Evolutionary conservation across 805 yeast species (phyloP), one percentile per base, ranked within the genome.

Genomic region (Debaryomyces prosopidis): DNA sequence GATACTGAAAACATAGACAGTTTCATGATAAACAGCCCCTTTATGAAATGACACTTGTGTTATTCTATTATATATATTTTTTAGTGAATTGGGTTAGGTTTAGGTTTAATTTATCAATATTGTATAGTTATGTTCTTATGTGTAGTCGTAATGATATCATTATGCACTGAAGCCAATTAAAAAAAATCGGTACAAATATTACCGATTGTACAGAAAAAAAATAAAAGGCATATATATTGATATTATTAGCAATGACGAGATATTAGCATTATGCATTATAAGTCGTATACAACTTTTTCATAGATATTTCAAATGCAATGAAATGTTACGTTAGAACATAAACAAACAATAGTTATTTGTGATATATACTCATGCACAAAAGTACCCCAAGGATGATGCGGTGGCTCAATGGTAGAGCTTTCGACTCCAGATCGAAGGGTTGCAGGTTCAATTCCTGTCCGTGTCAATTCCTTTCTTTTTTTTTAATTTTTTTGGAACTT

Each of bases 381-480:
- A n/a, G 3, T 34, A 15, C 11, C 30, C 40, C 41, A 47, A 53
- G 48, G 47, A 42, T 48, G 60, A 52, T 54, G 58, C 59, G 53
- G 60, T 56, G 58, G 60, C 60, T 56, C 60, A 56, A 53, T 62
- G 68, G 68, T 61, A 62, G 68, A 62, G 68, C 58, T 53, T 62
- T 58, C 55, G 68, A 61, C 53, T 62, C 68, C 68, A 62, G 57
- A 80, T 80, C 86, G 81, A 80, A 80, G 79, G 86, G 86, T 76
- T 81, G 86, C 86, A 81, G 85, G 86, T 81, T 81, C 86, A 77
- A 81, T 79, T 81, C 86, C 85, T 81, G 86, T 81, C 84, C 82
- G 84, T 79, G 81, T 80, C 85, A 80, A 47, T 52, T 53, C 50
- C 50, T 47, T 47, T 38, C n/a, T 38, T 38, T 17, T 26, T 26